These are phyloP conservation scores for Podospora fimiseda DNA, from an alignment of 495 filamentous ascomycete genomes.

Conservation along the genomic window DNA sequence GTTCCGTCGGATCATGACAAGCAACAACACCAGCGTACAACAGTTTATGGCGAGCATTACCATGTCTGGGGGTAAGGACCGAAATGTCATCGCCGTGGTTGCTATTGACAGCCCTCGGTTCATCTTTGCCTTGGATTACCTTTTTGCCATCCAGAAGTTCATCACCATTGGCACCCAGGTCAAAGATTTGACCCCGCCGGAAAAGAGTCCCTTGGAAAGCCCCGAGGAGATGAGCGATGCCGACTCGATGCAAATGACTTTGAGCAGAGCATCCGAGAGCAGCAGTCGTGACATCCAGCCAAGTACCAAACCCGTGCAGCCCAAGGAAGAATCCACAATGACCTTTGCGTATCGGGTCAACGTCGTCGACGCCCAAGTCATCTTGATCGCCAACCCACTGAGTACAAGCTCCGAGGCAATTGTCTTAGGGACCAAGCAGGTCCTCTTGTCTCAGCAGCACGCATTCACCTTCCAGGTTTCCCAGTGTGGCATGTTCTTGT, in stretches of 20 bases:
- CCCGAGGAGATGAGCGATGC: constrained; percentile 56
- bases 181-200: constrained; percentile 47
- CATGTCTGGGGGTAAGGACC: constrained; percentile 79
- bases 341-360: constrained; percentile 86
- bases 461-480: constrained; percentile 86
- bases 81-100: constrained; percentile 80
- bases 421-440: constrained; percentile 88
- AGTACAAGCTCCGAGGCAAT: constrained; percentile 89
- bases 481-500: constrained; percentile 95
- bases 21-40: constrained; percentile 86
- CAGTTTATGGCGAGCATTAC: constrained; percentile 98
- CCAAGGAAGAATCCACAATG: constrained; percentile 44
- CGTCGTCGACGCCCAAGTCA: constrained; percentile 90
- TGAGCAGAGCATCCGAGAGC: constrained; percentile 23
- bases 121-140: constrained; percentile 90
- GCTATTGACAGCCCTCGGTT: constrained; percentile 94
- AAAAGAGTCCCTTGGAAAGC: constrained; percentile 50
- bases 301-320: constrained; percentile 1
- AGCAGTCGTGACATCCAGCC: constrained; percentile 10
- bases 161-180: constrained; percentile 60
- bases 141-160: constrained; percentile 84
- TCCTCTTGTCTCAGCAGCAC: constrained; percentile 88
- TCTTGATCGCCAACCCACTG: constrained; percentile 89
- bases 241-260: constrained; percentile 39
- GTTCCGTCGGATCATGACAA: constrained; percentile 96